These are phyloP conservation scores for Phaeoacremonium minimum DNA, from an alignment of 2,329 filamentous ascomycete genomes.

Conservation along the genomic window DNA sequence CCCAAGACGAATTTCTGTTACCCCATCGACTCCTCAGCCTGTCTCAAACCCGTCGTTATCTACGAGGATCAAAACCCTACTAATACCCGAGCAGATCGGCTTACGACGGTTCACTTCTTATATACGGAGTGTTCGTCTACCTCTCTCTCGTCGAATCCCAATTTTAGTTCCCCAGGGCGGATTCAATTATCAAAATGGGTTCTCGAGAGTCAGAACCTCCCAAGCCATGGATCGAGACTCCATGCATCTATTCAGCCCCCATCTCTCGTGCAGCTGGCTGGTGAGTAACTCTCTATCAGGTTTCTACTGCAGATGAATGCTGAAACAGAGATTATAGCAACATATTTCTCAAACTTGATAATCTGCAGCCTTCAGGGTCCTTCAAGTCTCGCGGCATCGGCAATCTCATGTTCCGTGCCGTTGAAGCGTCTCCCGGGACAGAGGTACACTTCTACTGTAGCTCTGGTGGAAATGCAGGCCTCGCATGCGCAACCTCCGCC, in stretches of 20 bases:
- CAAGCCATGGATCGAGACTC: constrained; percentile 63
- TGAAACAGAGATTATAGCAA: no score
- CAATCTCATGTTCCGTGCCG: constrained; percentile 57
- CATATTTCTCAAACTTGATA: constrained; percentile 80
- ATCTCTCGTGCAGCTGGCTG: constrained; percentile 66
- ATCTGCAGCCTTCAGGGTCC: constrained; percentile 74
- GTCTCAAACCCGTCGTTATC: no score
- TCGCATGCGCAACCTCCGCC: constrained; percentile 73
- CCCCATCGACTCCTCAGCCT: no score
- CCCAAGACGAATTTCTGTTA: neutral
- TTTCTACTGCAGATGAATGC: no score
- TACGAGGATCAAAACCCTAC: no score
- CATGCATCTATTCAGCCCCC: constrained; percentile 59
- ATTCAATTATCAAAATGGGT: constrained; percentile 18
- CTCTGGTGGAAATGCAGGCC: constrained; percentile 74
- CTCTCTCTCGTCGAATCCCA: neutral
- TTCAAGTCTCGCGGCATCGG: constrained; percentile 81
- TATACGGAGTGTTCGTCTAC: neutral
- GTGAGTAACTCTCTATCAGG: constrained; percentile 44
- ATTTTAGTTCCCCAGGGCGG: no score
- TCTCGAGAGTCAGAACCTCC: constrained; percentile 18
- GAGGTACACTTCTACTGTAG: constrained; percentile 66
- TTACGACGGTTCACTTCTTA: neutral
- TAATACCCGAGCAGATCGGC: no score
- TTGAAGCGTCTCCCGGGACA: constrained; percentile 23